Evolutionary conservation across 2,329 filamentous ascomycete species (phyloP), one percentile per base, ranked within the genome.

Genomic region (Pseudogymnoascus sp.): DNA sequence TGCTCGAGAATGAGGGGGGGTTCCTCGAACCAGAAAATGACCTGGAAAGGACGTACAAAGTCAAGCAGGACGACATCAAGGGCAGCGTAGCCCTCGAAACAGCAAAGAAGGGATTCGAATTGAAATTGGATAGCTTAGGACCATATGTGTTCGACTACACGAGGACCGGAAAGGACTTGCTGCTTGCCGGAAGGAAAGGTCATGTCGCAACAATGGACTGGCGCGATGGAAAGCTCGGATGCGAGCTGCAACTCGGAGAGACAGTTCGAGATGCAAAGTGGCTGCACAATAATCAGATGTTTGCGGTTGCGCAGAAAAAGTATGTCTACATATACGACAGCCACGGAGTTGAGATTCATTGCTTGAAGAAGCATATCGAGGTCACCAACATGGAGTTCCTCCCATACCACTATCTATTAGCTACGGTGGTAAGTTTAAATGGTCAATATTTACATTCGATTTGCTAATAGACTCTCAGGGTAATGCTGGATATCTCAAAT

Each of bases 191-290:
- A 28, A 83, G 91, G 65, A 97, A 96, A 76, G 95, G 95, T 13
- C 95, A 99, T 84, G 81, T 99, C 68, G 93, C 95, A 64, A 93
- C 90, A 0, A 96, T 97, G 85, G 93, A 99, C 76, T 99, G 95
- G 93, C 83, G 93, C 67, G 88, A 89, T 69, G 93, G 93, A 44
- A 96, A 93, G 75, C 79, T 97, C 65, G 91, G 90, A 6, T 97
- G 92, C 74, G 95, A 99, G 75, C 72, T 97, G 67, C 91, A 99
- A 74, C 81, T 99, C 66, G 86, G 87, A 61, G 95, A 99, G 79
- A 97, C 92, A 0, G 83, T 97, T 11, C 83, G 93, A 62, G 93
- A 97, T 76, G 88, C 89, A 26, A 88, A 87, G 73, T 99, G 92
- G 90, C 81, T 97, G 70, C 92, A 97, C 78, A 96, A 96, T 74